Evolutionary conservation across 148 eudicot genomes (phyloP).

Genomic region (Oxyria digyna): DNA sequence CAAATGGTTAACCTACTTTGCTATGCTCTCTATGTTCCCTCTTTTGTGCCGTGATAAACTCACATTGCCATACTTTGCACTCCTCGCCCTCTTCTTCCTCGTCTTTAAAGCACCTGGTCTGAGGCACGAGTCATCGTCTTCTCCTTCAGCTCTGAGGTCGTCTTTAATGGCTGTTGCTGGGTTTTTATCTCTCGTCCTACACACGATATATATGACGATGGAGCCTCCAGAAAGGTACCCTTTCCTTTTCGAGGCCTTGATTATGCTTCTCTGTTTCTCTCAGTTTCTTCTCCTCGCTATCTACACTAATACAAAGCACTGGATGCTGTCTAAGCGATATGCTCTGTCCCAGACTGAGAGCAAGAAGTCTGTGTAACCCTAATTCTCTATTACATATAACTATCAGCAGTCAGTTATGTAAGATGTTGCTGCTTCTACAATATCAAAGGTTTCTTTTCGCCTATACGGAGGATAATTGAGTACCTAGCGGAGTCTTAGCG

Average conservation of each 20-base stretch:
- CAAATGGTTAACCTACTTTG: constrained; percentile 57
- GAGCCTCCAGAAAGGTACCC: constrained; percentile 73
- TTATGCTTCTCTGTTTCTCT: constrained; percentile 78
- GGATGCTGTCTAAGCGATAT: constrained; percentile 34
- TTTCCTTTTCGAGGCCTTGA: constrained; percentile 79
- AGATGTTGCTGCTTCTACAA: too few relatives aligned
- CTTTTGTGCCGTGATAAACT: constrained; percentile 62
- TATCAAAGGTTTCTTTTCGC: too few relatives aligned
- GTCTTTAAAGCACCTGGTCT: constrained; percentile 53
- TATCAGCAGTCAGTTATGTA: too few relatives aligned
- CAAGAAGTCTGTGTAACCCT: constrained; percentile 21
- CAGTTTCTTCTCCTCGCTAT: constrained; percentile 57
- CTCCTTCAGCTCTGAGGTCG: constrained; percentile 15
- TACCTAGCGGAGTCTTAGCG: too few relatives aligned
- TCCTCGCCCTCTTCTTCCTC: constrained; percentile 50
- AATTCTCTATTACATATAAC: too few relatives aligned
- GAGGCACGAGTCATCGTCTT: constrained; percentile 13
- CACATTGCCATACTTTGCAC: constrained; percentile 48
- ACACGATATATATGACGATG: constrained; percentile 42
- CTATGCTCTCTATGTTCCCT: constrained; percentile 87
- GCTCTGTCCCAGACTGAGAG: constrained; percentile 26
- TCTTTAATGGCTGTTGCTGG: constrained; percentile 21
- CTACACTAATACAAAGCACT: constrained; percentile 61
- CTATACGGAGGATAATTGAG: too few relatives aligned
- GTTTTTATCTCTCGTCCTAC: constrained; percentile 39